Percentiles rank a stretch among this genome's conserved stretches.
These are phyloP conservation scores for Trypanosoma platydactyli DNA, from an alignment of 208 protist species.

Conservation along the genomic window DNA sequence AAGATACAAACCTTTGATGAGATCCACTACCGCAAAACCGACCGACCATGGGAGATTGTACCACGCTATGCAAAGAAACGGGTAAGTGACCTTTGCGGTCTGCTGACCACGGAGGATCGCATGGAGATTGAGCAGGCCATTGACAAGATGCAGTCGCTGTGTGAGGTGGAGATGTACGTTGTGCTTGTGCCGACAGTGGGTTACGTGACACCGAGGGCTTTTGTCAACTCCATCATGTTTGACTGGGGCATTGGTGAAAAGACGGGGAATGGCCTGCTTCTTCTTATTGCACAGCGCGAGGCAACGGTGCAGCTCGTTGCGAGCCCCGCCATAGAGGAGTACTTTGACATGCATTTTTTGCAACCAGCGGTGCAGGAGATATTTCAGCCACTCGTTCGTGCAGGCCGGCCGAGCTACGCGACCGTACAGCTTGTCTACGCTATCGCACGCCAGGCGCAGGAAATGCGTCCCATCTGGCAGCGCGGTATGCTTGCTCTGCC, in stretches of 20 bases:
- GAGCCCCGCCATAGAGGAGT: constrained; percentile 77
- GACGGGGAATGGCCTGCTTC: constrained; percentile 72
- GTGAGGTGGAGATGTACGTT: constrained; percentile 80
- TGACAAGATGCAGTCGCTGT: constrained; percentile 84
- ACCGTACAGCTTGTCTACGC: constrained; percentile 87
- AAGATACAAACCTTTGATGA: constrained; percentile 83
- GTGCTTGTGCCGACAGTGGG: constrained; percentile 86
- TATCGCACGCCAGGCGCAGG: constrained; percentile 79
- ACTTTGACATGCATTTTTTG: constrained; percentile 73
- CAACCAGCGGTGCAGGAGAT: constrained; percentile 69
- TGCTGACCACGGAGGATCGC: constrained; percentile 74
- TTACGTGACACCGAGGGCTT: constrained; percentile 75
- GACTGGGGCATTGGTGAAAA: constrained; percentile 83
- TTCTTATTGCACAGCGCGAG: constrained; percentile 81
- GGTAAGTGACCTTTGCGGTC: constrained; percentile 80
- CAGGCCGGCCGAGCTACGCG: constrained; percentile 76
- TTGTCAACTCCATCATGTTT: constrained; percentile 86
- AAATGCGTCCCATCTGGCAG: constrained; percentile 73
- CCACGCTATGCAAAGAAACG: constrained; percentile 80
- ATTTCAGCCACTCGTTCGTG: constrained; percentile 79
- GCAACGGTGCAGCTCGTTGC: constrained; percentile 77
- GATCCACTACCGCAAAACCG: constrained; percentile 84
- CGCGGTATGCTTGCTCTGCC: constrained; percentile 54
- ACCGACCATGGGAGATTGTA: constrained; percentile 83
- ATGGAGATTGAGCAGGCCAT: constrained; percentile 91